phyloP scores from a whole-genome alignment of 495 filamentous ascomycete species.

The Neurospora pannonica region DNA sequence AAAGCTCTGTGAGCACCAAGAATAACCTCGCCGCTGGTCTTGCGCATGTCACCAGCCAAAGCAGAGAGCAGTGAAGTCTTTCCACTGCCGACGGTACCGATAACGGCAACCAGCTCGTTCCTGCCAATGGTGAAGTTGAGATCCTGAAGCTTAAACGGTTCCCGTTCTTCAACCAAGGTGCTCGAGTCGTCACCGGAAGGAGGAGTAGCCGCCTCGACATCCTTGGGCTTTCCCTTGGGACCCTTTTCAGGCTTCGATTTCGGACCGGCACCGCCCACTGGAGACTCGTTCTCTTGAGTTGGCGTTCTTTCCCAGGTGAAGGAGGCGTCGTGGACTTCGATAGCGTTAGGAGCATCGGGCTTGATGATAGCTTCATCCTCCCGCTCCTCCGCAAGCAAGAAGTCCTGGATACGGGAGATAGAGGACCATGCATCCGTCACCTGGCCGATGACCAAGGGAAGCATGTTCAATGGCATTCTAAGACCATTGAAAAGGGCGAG shows the following conservation, averaged over 20 bases:
- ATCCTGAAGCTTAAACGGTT: conserved; percentile 74
- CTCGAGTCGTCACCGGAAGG: conserved; percentile 39
- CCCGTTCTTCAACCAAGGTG: conserved; percentile 44
- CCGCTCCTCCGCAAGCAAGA: conserved; percentile 75
- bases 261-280: conserved; percentile 19
- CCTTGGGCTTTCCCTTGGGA: conserved; percentile 30
- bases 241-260: conserved; percentile 30
- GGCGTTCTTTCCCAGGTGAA: conserved; percentile 88
- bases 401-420: conserved; percentile 74
- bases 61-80: conserved; percentile 88
- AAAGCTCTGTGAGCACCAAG: conserved; percentile 75
- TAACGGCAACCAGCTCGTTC: conserved; percentile 81
- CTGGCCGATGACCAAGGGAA: conserved; percentile 82
- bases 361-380: conserved; percentile 62
- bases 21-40: conserved; percentile 60
- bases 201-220: conserved; percentile 8
- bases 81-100: conserved; percentile 83
- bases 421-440: conserved; percentile 84
- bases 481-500: conserved; percentile 87
- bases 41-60: conserved; percentile 87
- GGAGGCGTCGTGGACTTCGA: conserved; percentile 62
- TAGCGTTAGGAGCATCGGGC: conserved; percentile 52
- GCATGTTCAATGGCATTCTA: conserved; percentile 77
- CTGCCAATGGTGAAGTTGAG: conserved; percentile 65
- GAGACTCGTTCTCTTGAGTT: conserved; percentile 46